Evolutionary conservation across 768 basidiomycete species (phyloP), one percentile per base, ranked within the genome.

Genomic region (button mushroom (Agaricus bisporus)): DNA sequence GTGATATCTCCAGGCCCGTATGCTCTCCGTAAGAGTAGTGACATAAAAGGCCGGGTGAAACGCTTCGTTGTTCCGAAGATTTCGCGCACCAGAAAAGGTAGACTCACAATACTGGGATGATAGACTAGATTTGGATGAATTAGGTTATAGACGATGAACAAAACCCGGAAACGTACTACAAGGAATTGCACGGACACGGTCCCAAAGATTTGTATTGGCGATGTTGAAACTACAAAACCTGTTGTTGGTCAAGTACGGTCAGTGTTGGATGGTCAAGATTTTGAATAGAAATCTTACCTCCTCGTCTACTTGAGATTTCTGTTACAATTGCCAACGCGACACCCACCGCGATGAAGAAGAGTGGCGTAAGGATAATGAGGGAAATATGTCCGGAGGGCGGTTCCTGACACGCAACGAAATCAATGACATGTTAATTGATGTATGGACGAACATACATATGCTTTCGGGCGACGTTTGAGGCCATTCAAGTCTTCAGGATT

Each of bases 181-280:
- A 67, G 60, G 56, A 76, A 78, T 57, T 76, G 74, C 4, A 68
- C 69, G 10, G 81, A 81, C 7, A 75, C 72, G 26, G 78, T 63
- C 7, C 68, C 65, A 56, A 85, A 76, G 0, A 78, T 66, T 59
- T 82, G 80, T 37, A 84, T 73, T 0, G 77, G 32, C 11, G 32
- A 32, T 8, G 7, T 67, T 54, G 80, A 79, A 17, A 84, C 80
- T 29, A 54, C 32, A 58, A 81, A 86, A 17, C 85, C 83, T 85
- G 56, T 28, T 39, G 22, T n/a, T 48, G 18, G 39, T 49, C 29
- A 50, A 41, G 48, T 50, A 10, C 37, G 22, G 44, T 41, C 39
- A 32, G 20, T 7, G 14, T 37, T 37, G 29, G 3, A 32, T 37
- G 25, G 35, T 47, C 52, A 29, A 26, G 12, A 15, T 25, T 17